These are phyloP conservation scores for Cymbopogon citratus DNA, from an alignment of 176 grass and related monocot genomes.

Conservation along the genomic window DNA sequence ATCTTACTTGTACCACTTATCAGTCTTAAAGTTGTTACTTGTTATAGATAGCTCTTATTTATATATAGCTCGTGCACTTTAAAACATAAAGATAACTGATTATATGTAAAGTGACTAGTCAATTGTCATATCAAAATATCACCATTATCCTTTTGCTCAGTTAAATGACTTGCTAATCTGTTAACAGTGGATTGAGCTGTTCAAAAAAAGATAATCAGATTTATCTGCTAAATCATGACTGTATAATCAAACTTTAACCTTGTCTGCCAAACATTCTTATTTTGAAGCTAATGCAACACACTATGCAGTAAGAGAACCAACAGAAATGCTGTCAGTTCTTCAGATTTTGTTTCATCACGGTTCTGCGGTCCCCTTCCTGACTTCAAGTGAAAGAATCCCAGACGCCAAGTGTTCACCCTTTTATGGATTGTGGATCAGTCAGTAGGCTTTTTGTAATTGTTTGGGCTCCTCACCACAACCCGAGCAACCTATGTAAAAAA, in stretches of 20 bases:
- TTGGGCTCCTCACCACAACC: background rate
- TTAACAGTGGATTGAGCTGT: background rate
- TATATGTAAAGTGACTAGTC: background rate
- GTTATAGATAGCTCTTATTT: no score
- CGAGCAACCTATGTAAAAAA: no score
- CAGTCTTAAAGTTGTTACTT: no score
- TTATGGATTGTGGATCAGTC: background rate
- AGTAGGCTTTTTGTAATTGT: background rate
- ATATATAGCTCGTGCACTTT: no score
- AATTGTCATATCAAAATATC: background rate
- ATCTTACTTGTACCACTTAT: no score
- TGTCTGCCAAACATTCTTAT: background rate
- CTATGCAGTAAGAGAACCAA: background rate
- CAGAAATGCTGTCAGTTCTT: background rate
- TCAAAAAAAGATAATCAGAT: no score
- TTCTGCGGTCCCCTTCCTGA: no score
- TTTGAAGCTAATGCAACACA: background rate
- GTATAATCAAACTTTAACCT: background rate
- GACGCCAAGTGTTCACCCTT: no score
- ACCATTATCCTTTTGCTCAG: accelerated
- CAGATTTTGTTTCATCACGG: no score
- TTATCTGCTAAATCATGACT: background rate
- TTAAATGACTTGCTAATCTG: background rate
- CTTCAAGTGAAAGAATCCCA: no score
- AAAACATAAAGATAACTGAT: background rate